Percentiles rank a stretch among this genome's conserved stretches.
Conservation (phyloP, 169 alveolate genomes). For the Plasmodium blacklocki region DNA sequence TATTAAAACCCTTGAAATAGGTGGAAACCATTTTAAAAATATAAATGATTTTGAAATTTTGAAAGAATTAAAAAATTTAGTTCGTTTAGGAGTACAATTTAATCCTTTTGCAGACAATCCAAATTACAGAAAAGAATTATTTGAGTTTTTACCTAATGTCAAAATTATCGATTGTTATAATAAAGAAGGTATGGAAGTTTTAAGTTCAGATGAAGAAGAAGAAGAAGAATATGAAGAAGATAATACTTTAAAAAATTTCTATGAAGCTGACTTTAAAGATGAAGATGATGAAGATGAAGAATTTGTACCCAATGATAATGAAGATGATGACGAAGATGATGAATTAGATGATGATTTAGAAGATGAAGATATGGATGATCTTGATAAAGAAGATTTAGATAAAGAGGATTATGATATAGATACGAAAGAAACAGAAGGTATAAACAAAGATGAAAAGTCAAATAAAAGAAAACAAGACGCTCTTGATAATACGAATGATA, state of each 20-base stretch:
- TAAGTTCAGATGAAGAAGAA: constrained; percentile 89
- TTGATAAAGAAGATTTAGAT: constrained; percentile 35
- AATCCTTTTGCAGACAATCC: constrained; percentile 90
- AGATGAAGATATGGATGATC: constrained; percentile 65
- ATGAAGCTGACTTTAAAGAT: constrained; percentile 89
- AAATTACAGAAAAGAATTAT: constrained; percentile 88
- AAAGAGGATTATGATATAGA: constrained; percentile 40
- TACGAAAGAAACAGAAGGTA: constrained; percentile 82
- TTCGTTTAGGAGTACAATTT: constrained; percentile 88
- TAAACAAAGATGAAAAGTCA: constrained; percentile 85
- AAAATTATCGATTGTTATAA: constrained; percentile 89
- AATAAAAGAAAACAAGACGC: constrained; percentile 74
- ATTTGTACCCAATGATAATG: constrained; percentile 88
- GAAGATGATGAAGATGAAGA: constrained; percentile 92
- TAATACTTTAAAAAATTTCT: constrained; percentile 87
- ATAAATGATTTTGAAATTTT: constrained; percentile 84
- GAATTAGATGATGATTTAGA: constrained; percentile 84
- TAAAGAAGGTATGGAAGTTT: constrained; percentile 88
- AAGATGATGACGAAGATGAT: constrained; percentile 86
- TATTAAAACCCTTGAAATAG: constrained; percentile 89
- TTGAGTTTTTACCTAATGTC: constrained; percentile 87
- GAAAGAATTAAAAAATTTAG: constrained; percentile 42
- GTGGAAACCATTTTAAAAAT: constrained; percentile 90
- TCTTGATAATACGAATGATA: constrained; percentile 18
- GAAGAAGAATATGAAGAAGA: constrained; percentile 90